phyloP scores from a whole-genome alignment of 164 flowering plant species.

The Malania oleifera region DNA sequence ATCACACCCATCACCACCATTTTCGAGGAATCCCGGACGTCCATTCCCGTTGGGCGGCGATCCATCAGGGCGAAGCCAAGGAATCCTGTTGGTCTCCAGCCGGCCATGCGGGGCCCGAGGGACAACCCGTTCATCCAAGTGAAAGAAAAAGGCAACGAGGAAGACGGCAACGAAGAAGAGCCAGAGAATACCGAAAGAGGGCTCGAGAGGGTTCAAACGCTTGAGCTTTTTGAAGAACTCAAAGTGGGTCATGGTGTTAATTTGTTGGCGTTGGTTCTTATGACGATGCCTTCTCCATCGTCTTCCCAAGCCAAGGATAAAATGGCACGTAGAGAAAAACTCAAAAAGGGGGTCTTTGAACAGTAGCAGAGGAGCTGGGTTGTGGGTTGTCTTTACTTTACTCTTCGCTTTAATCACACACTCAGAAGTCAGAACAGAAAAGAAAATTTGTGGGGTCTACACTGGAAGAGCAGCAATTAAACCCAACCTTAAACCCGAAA shows the following conservation, averaged over 20 bases:
- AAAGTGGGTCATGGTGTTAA: slow-evolving; percentile 29
- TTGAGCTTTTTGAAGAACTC: slow-evolving; percentile 49
- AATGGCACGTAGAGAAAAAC: slow-evolving; percentile 5
- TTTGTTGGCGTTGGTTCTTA: too few species aligned
- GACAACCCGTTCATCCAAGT: slow-evolving; percentile 35
- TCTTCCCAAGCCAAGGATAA: slow-evolving; percentile 5
- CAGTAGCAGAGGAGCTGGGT: too few species aligned
- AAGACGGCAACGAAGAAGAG: slow-evolving; percentile 30
- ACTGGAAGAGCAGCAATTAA: too few species aligned
- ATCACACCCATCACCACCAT: slow-evolving; percentile 49
- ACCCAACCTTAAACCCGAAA: too few species aligned
- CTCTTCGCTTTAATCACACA: too few species aligned
- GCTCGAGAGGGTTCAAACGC: slow-evolving; percentile 40
- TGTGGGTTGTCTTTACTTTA: too few species aligned
- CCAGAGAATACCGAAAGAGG: slow-evolving; percentile 35
- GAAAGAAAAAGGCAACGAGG: slow-evolving; percentile 37
- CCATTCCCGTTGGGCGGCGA: slow-evolving; percentile 9
- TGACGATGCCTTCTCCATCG: slow-evolving; percentile 10
- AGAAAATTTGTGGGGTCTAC: too few species aligned
- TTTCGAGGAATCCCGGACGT: slow-evolving; percentile 38
- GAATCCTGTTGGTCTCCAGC: neutral
- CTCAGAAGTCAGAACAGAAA: too few species aligned
- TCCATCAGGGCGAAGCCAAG: slow-evolving; percentile 21
- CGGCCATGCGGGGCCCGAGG: slow-evolving; percentile 5
- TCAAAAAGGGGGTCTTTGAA: neutral